A percentile compares a stretch with the other conserved stretches of the same genome.
Conservation (phyloP, 192 early-diverging fungal species). For the Lunasporangiospora selenospora region DNA sequence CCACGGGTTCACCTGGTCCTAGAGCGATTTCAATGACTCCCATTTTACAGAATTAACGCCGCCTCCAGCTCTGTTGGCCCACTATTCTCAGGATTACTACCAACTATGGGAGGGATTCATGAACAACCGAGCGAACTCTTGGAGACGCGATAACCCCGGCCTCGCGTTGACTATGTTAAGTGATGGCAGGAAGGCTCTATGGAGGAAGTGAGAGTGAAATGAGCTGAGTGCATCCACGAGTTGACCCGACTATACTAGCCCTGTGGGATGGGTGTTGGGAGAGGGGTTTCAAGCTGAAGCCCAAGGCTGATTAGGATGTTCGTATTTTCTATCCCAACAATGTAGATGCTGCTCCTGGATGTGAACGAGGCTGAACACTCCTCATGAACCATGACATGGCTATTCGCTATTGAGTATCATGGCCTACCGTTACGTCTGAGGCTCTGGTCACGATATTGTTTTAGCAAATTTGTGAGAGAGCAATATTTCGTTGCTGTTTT, state of each 20-base stretch:
- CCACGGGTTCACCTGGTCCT: slow-evolving; percentile 58
- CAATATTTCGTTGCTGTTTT: background rate
- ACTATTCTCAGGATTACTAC: slow-evolving; percentile 76
- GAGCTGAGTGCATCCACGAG: no score
- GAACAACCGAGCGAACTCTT: slow-evolving; percentile 78
- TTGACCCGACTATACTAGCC: no score
- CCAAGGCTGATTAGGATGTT: background rate
- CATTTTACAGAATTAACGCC: slow-evolving; percentile 87
- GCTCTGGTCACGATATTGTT: slow-evolving; percentile 70
- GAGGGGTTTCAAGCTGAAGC: background rate
- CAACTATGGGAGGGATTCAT: slow-evolving; percentile 88
- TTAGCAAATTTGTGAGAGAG: slow-evolving; percentile 55
- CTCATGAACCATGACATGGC: slow-evolving; percentile 79
- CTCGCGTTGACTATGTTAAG: slow-evolving; percentile 65
- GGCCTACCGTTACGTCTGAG: slow-evolving; percentile 93
- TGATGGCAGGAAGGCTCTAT: no score
- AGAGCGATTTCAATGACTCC: slow-evolving; percentile 82
- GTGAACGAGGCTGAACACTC: slow-evolving; percentile 56
- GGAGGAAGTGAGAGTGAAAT: no score
- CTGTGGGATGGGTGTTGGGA: background rate
- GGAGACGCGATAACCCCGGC: slow-evolving; percentile 70
- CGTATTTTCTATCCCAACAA: no score
- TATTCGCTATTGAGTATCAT: slow-evolving; percentile 83
- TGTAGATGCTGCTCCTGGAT: slow-evolving; percentile 77
- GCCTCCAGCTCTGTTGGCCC: slow-evolving; percentile 68